Evolutionary conservation across 2,329 filamentous ascomycete genomes (phyloP), one percentile per base, ranked within the genome.

Genomic region (Fusarium tuaranense): DNA sequence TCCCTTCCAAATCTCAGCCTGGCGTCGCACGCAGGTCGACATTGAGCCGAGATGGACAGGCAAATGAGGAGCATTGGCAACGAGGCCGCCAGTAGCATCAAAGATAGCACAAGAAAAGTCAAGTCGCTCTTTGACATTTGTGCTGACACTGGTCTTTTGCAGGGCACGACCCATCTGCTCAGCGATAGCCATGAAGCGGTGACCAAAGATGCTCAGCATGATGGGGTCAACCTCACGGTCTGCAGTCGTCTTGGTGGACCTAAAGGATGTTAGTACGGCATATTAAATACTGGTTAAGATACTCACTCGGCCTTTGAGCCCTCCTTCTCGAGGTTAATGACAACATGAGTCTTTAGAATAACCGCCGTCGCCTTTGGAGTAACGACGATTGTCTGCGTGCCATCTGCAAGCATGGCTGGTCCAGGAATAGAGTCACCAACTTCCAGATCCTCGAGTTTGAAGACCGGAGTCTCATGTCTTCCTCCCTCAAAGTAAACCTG

Each of bases 371-470:
- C 90, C 34, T 89, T 90, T 0, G 95, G 96, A 0, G 94, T 94
- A 4, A 98, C 92, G 0, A 98, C 94, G 72, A 98, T 97, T 0
- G 96, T 98, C 83, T 98, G 96, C 1, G 94, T 95, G 10, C 93
- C 93, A 79, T 96, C 95, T 3, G 94, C 94, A 68, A 98, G 88
- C 83, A 98, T 94, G 0, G 95, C 95, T 1, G 95, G 95, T 0
- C 95, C 95, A 59, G 88, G 86, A 64, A 98, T 86, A 22, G 91
- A 89, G 70, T 95, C 91, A 3, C 95, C 94, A 7, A 94, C 87
- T 2, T 87, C 85, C 13, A 98, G 86, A 69, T 94, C 89, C 72
- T 93, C 91, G 0, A 98, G 88, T 82, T 93, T 95, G 83, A 95
- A 98, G 61, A 98, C 90, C 0, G 94, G 92, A 0, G 95, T 97